Conservation (phyloP, 2,329 filamentous ascomycete species). For the Arthrobotrys musiformis region DNA sequence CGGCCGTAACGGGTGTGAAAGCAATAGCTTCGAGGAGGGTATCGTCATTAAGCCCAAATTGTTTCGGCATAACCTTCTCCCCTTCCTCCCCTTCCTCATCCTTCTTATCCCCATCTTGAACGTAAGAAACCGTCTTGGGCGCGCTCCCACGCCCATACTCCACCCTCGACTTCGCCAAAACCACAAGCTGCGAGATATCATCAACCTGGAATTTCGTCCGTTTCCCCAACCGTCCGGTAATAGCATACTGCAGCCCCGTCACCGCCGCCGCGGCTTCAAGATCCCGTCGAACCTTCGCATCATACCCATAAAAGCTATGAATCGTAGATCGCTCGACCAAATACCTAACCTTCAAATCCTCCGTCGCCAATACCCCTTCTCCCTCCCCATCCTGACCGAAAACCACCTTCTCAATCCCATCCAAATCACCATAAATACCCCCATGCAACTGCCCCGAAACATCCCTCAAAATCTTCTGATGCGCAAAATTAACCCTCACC, state of each 20-base stretch:
- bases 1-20: constrained; percentile 69
- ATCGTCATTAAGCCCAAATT: constrained; percentile 86
- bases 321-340: constrained; percentile 84
- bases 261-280: constrained; percentile 74
- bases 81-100: constrained; percentile 58
- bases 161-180: constrained; percentile 80
- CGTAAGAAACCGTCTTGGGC: constrained; percentile 55
- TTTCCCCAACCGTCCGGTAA: constrained; percentile 89
- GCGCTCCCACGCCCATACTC: constrained; percentile 55
- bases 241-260: constrained; percentile 79
- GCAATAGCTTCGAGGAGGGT: constrained; percentile 88
- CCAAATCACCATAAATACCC: constrained; percentile 71
- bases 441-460: constrained; percentile 71
- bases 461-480: constrained; percentile 75
- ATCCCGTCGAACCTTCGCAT: constrained; percentile 77
- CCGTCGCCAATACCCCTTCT: constrained; percentile 60
- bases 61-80: constrained; percentile 68
- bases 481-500: constrained; percentile 78
- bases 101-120: constrained; percentile 3
- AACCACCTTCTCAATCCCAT: constrained; percentile 63
- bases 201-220: constrained; percentile 82
- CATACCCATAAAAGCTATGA: constrained; percentile 83
- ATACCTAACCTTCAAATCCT: constrained; percentile 72
- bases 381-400: constrained; percentile 63
- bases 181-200: constrained; percentile 86